A percentile compares a stretch with the other conserved stretches of the same genome.
phyloP scores from a whole-genome alignment of 805 yeast genomes.

The Yamadazyma olivae region DNA sequence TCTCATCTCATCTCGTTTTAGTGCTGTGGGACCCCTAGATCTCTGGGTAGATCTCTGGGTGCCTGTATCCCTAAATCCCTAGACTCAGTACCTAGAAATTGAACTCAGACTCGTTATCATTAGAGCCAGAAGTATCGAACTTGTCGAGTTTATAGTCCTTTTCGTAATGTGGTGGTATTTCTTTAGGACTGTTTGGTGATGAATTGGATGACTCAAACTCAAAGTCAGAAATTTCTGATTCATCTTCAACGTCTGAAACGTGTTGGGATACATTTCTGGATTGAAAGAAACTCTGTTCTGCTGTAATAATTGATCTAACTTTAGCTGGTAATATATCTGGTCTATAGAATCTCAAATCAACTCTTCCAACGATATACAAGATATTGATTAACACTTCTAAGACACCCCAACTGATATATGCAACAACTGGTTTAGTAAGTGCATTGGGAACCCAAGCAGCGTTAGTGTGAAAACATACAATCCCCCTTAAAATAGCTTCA shows the following conservation, averaged over 20 bases:
- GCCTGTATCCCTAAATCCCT: too few species aligned
- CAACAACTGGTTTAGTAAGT: conserved; percentile 49
- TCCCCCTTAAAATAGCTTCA: conserved; percentile 48
- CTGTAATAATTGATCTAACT: conserved; percentile 39
- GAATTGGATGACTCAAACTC: conserved; percentile 8
- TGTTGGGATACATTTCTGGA: conserved; percentile 9
- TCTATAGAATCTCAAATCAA: conserved; percentile 75
- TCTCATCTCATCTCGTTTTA: too few species aligned
- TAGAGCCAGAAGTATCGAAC: conserved; percentile 9
- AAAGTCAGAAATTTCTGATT: conserved; percentile 9
- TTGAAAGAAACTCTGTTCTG: conserved; percentile 33
- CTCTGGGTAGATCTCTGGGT: too few species aligned
- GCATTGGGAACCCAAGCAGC: conserved; percentile 13
- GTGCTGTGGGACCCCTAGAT: too few species aligned
- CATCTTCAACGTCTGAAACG: conserved; percentile 21
- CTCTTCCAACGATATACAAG: conserved; percentile 59
- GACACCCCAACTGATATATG: conserved; percentile 69
- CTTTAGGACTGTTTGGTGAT: not conserved
- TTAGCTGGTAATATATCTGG: conserved; percentile 54
- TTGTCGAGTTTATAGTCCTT: conserved; percentile 10
- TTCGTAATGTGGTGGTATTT: conserved; percentile 11
- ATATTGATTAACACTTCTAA: conserved; percentile 58
- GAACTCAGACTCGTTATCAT: conserved; percentile 16
- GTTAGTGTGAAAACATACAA: conserved; percentile 20
- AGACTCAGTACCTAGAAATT: conserved; percentile 3